phyloP scores from a whole-genome alignment of 345 rosid species.

The Punica granatum region DNA sequence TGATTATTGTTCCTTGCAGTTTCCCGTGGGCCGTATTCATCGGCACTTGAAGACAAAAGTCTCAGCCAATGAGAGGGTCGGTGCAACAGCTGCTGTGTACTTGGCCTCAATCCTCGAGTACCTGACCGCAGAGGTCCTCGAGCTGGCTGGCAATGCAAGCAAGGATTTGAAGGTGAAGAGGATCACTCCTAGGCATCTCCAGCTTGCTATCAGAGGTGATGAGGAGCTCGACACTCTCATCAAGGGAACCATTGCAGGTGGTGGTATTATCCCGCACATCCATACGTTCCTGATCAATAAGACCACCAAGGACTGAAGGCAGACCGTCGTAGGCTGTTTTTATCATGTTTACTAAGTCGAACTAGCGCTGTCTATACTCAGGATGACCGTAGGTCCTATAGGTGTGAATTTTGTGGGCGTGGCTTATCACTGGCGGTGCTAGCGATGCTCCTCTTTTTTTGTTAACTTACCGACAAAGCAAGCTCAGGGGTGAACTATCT shows the following conservation, averaged over 20 bases:
- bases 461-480: too few relatives aligned
- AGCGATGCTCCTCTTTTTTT: neutral
- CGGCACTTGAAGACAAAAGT: conserved; percentile 55
- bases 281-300: conserved; percentile 86
- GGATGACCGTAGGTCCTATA: neutral
- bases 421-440: neutral
- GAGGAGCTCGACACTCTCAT: conserved; percentile 60
- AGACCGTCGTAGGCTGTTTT: neutral
- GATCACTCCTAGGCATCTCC: conserved; percentile 48
- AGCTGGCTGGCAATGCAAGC: conserved; percentile 69
- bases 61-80: conserved; percentile 59
- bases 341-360: neutral
- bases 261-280: conserved; percentile 86
- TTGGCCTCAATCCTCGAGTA: conserved; percentile 63
- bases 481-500: too few relatives aligned
- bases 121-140: conserved; percentile 72
- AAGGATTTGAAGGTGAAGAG: conserved; percentile 74
- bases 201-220: conserved; percentile 46
- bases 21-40: conserved; percentile 71
- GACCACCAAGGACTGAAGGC: conserved; percentile 49
- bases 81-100: conserved; percentile 74
- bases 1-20: conserved; percentile 23
- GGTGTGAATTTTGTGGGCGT: neutral
- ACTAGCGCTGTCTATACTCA: neutral
- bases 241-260: conserved; percentile 63